These are phyloP conservation scores for Solanum hybrid DNA, from an alignment of 305 asterid species.

Conservation along the genomic window DNA sequence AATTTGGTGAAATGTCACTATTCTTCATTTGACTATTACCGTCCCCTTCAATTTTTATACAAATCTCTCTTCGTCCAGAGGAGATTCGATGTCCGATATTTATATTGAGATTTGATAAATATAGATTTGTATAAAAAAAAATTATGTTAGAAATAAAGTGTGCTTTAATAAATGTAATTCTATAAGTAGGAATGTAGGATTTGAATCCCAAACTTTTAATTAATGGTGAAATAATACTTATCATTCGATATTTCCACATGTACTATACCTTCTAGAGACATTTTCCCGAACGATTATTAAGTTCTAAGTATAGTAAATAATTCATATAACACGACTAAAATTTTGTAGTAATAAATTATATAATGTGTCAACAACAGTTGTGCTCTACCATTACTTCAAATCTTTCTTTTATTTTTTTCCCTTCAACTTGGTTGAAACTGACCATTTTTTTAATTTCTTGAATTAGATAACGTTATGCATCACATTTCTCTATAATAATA, in stretches of 20 bases:
- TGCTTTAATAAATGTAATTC: neutral
- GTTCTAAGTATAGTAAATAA: neutral
- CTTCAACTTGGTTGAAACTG: neutral
- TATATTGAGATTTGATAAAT: neutral
- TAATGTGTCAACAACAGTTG: neutral
- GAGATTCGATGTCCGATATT: neutral
- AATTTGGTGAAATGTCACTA: slow-evolving; percentile 1
- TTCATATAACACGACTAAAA: neutral
- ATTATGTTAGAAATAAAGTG: rapidly evolving
- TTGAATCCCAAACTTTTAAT: neutral
- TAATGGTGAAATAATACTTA: neutral
- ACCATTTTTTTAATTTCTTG: neutral
- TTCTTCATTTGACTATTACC: neutral
- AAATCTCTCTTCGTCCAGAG: neutral
- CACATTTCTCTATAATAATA: neutral
- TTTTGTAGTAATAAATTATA: neutral
- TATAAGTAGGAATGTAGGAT: neutral
- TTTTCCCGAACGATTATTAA: neutral
- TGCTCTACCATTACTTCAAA: neutral
- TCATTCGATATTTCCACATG: neutral
- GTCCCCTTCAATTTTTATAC: too few species aligned
- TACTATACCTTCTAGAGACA: neutral
- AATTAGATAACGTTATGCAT: neutral
- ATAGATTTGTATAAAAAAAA: neutral
- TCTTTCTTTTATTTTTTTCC: neutral